These are phyloP conservation scores for Scedosporium aurantiacum DNA, from an alignment of 2,329 filamentous ascomycete genomes.

Conservation along the genomic window DNA sequence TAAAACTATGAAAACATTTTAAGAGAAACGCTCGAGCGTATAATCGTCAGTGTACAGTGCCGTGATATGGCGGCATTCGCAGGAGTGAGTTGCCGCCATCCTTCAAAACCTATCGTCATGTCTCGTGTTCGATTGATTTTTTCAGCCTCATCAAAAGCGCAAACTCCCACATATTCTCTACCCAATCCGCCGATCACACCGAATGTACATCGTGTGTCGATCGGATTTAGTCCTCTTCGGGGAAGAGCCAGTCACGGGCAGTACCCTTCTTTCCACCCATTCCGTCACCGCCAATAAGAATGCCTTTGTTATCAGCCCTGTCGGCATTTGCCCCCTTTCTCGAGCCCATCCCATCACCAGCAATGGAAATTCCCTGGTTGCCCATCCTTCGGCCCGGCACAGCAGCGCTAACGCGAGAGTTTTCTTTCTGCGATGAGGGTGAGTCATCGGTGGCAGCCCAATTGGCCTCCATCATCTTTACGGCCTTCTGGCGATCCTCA, in stretches of 20 bases:
- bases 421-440: constrained; percentile 40
- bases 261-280: constrained; percentile 52
- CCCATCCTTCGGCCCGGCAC: constrained; percentile 6
- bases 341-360: constrained; percentile 49
- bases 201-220: neutral
- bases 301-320: constrained; percentile 19
- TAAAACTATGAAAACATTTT: too few relatives aligned
- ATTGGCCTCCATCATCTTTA: constrained; percentile 62
- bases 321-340: constrained; percentile 20
- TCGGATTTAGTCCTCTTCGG: constrained; percentile 30
- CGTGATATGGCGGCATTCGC: neutral
- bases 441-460: constrained; percentile 47
- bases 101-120: neutral
- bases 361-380: constrained; percentile 21
- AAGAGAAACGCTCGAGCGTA: neutral
- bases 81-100: neutral
- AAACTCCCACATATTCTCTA: too few relatives aligned
- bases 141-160: too few relatives aligned
- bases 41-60: neutral
- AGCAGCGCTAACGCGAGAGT: constrained; percentile 14
- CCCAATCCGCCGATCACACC: too few relatives aligned
- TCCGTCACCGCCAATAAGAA: constrained; percentile 48
- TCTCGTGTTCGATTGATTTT: too few relatives aligned
- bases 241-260: constrained; percentile 47
- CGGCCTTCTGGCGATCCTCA: constrained; percentile 54